Evolutionary conservation across 2,329 filamentous ascomycete species (phyloP), one percentile per base, ranked within the genome.

Genomic region (Clonostachys chloroleuca): DNA sequence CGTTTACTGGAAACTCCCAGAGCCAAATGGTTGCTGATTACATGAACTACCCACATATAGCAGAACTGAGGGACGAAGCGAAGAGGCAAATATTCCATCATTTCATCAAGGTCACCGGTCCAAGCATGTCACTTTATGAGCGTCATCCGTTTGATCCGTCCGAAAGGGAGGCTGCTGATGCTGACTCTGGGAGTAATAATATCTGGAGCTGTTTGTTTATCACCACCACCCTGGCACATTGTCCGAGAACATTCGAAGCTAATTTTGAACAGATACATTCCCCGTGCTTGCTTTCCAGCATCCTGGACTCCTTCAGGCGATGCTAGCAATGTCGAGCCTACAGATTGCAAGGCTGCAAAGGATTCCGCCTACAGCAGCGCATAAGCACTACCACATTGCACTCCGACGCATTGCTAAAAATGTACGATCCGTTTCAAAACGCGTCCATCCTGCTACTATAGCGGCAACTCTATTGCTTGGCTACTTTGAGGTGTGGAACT

Each of bases 401-500:
- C 73, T 96, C 42, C 84, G 91, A 51, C 75, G 89, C 39, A 78
- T 96, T 14, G 86, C 88, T 7, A 84, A 81, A 54, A 87, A 87
- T 43, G 86, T 97, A 30, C 81, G 81, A 42, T 79, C 87, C 24
- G 74, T 83, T 0, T 76, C 74, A 42, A 83, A 84, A 56, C 82
- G 91, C 46, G 83, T 84, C 9, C 83, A 90, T 47, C 80, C 89
- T 9, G 83, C 89, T 2, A 96, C 91, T 0, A 72, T 97, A n/a
- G 92, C 92, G 8, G 91, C 92, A 3, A 91, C 89, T 0, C 73
- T 96, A 35, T 72, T 97, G 8, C 76, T 99, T 8, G 89, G 85
- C 0, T 97, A 91, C 63, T 97, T 95, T 59, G 94, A 97, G 63
- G 89, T 96, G 16, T 94, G 92, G 84, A 87, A 87, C 35, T 92